Base-by-base conservation (phyloP, 768 basidiomycete species). In the Russula sp. region DNA sequence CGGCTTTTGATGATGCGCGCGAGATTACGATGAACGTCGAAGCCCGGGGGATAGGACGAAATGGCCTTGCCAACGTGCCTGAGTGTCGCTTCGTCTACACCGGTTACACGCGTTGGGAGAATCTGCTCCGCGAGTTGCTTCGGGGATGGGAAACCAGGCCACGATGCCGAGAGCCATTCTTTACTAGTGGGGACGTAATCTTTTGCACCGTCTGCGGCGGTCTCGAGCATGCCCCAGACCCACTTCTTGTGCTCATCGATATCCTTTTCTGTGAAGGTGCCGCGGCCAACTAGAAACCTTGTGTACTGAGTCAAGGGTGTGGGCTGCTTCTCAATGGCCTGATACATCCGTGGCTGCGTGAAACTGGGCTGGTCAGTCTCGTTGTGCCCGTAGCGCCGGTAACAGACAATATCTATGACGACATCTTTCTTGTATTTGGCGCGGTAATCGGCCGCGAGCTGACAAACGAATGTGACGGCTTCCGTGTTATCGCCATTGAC, bases 141-240 rank as follows among this genome's bases (percentile, higher is more conserved):
- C 48, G 97, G 97, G 1, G 92, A 93, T 3, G 97, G 97, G 87
- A 99, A 99, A 14, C 96, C 96, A 59, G 90, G 91, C 97, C 97
- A 99, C 1, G 93, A 89, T 8, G 94, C 89, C 2, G 97, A 98
- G 42, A 98, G 85, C 97, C 97, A 98, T 72, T 99, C 97, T 72
- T 94, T 92, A 70, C 85, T 84, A 4, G 93, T 89, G 13, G 97
- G 94, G 45, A 94, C 86, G 74, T 99, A 99, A 73, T 98, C 93
- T 78, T 98, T 97, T 13, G 91, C 82, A 9, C 84, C 93, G n/a
- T 82, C 85, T n/a, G 90, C 86, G 8, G 97, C 94, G 75, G 88
- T 95, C 77, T 99, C 97, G 61, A 99, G 80, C 91, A 95, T 96
- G 39, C 94, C 93, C 94, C 94, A 97, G 3, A 99, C 97, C 97